Conservation (phyloP, 2,329 filamentous ascomycete genomes). For the Beauveria caledonica region DNA sequence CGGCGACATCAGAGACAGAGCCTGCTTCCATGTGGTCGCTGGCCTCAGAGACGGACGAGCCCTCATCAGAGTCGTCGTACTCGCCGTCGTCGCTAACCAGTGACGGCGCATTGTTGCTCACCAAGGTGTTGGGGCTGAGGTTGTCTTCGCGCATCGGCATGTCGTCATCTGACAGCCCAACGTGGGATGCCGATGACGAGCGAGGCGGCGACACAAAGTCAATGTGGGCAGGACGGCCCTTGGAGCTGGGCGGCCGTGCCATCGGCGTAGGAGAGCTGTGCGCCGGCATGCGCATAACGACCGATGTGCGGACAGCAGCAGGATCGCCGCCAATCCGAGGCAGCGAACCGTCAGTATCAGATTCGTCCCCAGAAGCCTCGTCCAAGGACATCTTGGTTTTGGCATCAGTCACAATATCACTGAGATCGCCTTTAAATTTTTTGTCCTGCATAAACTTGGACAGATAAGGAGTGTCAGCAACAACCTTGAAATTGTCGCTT, state of each 20-base stretch:
- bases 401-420: slow-evolving; percentile 49
- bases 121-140: slow-evolving; percentile 59
- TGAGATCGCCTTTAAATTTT: slow-evolving; percentile 53
- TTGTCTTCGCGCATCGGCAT: slow-evolving; percentile 50
- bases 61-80: slow-evolving; percentile 63
- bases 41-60: slow-evolving; percentile 50
- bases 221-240: slow-evolving; percentile 37
- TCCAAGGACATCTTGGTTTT: slow-evolving; percentile 46
- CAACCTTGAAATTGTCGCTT: slow-evolving; percentile 31
- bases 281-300: slow-evolving; percentile 50
- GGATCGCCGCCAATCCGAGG: slow-evolving; percentile 12
- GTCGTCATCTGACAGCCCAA: slow-evolving; percentile 34
- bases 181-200: slow-evolving; percentile 15
- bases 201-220: slow-evolving; percentile 31
- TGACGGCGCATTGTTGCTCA: slow-evolving; percentile 70
- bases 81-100: slow-evolving; percentile 75
- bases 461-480: slow-evolving; percentile 56
- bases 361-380: slow-evolving; percentile 47
- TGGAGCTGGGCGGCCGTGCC: slow-evolving; percentile 46
- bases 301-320: slow-evolving; percentile 26
- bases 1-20: slow-evolving; percentile 51
- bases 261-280: slow-evolving; percentile 42
- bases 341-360: slow-evolving; percentile 31
- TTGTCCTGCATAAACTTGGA: slow-evolving; percentile 55
- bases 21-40: slow-evolving; percentile 51